phyloP scores from a whole-genome alignment of 352 stramenopile genomes.

The Phytopythium sindhum region DNA sequence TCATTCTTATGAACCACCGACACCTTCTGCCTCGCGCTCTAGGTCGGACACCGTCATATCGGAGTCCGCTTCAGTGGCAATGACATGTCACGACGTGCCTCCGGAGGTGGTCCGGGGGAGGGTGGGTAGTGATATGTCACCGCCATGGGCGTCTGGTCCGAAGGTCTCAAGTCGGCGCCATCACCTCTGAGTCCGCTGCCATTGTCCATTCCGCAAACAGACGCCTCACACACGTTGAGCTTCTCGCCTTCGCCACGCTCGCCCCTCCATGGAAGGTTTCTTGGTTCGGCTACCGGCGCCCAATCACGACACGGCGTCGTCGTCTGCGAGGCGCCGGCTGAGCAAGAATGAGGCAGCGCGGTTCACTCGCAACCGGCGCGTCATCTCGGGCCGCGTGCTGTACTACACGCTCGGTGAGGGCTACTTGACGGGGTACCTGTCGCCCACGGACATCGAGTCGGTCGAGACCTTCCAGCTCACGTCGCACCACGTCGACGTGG shows the following conservation, averaged over 20 bases:
- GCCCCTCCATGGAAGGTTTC: constrained; percentile 57
- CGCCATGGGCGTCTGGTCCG: background rate
- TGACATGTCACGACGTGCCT: background rate
- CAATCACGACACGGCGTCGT: constrained; percentile 16
- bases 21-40: background rate
- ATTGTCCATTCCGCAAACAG: background rate
- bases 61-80: background rate
- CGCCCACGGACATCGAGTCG: constrained; percentile 27
- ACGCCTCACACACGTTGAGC: background rate
- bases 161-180: background rate
- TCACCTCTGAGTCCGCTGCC: background rate
- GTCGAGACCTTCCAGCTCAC: constrained; percentile 65
- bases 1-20: background rate
- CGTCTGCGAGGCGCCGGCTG: background rate
- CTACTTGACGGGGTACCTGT: constrained; percentile 47
- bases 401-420: constrained; percentile 72
- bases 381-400: constrained; percentile 25
- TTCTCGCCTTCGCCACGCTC: background rate
- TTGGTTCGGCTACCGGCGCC: constrained; percentile 54
- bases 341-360: background rate
- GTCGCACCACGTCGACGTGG: constrained; percentile 50
- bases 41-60: background rate
- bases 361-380: constrained; percentile 1
- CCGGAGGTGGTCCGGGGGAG: too few species aligned
- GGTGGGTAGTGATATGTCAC: background rate